Conservation (phyloP, 2,329 filamentous ascomycete species). For the Eutypella sp. region DNA sequence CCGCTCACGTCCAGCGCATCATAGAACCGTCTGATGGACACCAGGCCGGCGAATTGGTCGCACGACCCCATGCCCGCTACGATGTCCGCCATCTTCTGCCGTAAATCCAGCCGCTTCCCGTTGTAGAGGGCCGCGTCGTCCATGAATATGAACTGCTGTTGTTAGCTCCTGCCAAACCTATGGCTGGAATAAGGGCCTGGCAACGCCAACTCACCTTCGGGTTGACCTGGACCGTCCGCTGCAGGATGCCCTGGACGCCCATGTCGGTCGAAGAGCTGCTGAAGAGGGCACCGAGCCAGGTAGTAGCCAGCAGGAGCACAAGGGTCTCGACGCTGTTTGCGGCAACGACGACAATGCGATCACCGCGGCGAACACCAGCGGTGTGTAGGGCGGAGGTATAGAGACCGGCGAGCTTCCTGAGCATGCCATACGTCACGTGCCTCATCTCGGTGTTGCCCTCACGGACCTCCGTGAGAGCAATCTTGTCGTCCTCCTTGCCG, state of each 20-base stretch:
- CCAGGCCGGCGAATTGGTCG: slow-evolving; percentile 54
- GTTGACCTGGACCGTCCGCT: slow-evolving; percentile 68
- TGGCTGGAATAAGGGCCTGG: neutral
- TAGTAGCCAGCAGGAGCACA: slow-evolving; percentile 63
- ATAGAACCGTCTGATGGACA: slow-evolving; percentile 63
- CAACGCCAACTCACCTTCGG: slow-evolving; percentile 48
- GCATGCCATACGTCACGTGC: slow-evolving; percentile 61
- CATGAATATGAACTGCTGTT: slow-evolving; percentile 64
- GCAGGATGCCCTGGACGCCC: slow-evolving; percentile 72
- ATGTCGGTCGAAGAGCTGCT: slow-evolving; percentile 77
- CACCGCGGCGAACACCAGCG: slow-evolving; percentile 63
- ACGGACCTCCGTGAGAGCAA: slow-evolving; percentile 68
- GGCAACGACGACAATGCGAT: slow-evolving; percentile 70
- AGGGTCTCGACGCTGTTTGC: slow-evolving; percentile 73
- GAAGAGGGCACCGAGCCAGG: slow-evolving; percentile 69
- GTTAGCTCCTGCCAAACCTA: neutral
- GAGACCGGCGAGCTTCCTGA: slow-evolving; percentile 53
- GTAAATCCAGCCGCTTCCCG: slow-evolving; percentile 66
- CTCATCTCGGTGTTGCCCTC: slow-evolving; percentile 56
- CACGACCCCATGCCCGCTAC: slow-evolving; percentile 57
- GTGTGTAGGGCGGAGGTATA: slow-evolving; percentile 63
- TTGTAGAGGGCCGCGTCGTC: slow-evolving; percentile 79
- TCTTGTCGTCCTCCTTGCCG: slow-evolving; percentile 65
- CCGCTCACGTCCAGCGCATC: slow-evolving; percentile 52
- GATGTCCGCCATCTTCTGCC: slow-evolving; percentile 65